phyloP scores from a whole-genome alignment of 495 filamentous ascomycete species.

The Penicillium odoratum region DNA sequence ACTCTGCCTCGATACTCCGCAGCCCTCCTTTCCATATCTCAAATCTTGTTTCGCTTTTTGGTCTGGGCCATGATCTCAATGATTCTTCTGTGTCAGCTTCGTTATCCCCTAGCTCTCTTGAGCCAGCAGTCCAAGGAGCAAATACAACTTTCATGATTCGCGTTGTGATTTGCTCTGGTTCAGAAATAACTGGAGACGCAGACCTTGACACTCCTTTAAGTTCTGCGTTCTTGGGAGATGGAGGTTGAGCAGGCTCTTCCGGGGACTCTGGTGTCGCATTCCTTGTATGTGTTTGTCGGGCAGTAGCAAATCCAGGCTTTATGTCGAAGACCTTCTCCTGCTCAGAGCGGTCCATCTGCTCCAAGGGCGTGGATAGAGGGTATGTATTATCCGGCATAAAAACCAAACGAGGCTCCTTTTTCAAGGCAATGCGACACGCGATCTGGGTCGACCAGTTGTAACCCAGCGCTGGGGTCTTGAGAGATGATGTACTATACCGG shows the following conservation, averaged over 20 bases:
- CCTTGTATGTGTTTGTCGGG: conserved; percentile 5
- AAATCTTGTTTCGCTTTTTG: conserved; percentile 43
- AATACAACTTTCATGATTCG: conserved; percentile 82
- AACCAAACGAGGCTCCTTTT: conserved; percentile 43
- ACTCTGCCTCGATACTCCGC: conserved; percentile 20
- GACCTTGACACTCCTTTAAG: not conserved
- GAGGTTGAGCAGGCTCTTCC: not conserved
- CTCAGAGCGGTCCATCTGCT: conserved; percentile 8
- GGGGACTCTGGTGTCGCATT: not conserved
- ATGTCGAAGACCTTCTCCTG: not conserved
- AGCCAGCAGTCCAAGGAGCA: conserved; percentile 59
- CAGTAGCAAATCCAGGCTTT: conserved; percentile 5
- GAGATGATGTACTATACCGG: conserved; percentile 18
- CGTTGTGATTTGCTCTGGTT: conserved; percentile 32
- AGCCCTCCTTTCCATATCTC: conserved; percentile 54
- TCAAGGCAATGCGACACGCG: conserved; percentile 74
- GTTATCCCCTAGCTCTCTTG: not conserved
- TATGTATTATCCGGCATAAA: conserved; percentile 2
- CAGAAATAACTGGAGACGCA: not conserved
- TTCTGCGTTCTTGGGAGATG: not conserved
- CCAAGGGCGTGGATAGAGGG: conserved; percentile 10
- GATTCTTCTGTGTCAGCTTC: not conserved
- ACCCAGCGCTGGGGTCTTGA: conserved; percentile 85
- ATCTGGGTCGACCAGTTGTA: conserved; percentile 91
- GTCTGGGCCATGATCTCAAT: not conserved